These are phyloP conservation scores for Leishmania aethiopica DNA, from an alignment of 208 protist genomes.

Conservation along the genomic window DNA sequence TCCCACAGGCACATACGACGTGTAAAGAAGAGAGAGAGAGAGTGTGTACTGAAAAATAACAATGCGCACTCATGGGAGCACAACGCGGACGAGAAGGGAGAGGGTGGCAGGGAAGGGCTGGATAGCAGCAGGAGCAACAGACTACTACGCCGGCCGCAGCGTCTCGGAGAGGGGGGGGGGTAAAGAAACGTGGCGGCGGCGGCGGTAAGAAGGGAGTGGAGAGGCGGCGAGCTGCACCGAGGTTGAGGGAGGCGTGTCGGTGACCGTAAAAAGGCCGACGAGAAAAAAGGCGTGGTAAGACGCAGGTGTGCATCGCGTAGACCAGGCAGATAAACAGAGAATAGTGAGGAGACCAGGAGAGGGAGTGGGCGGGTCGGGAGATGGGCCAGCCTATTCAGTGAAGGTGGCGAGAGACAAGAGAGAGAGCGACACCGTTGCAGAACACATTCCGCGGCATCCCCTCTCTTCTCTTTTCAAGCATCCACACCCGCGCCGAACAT, in stretches of 20 bases:
- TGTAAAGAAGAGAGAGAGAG: background rate
- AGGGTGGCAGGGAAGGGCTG: no score
- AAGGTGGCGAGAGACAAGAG: background rate
- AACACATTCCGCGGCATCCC: background rate
- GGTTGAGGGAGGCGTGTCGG: background rate
- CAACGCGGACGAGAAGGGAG: no score
- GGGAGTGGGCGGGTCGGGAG: background rate
- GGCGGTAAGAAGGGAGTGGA: background rate
- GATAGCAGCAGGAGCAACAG: no score
- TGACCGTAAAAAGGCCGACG: background rate
- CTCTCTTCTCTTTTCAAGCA: background rate
- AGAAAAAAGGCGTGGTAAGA: background rate
- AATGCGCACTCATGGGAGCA: no score
- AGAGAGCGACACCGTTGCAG: background rate
- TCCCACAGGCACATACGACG: background rate
- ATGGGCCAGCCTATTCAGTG: background rate
- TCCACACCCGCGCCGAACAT: background rate
- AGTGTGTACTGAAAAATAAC: background rate
- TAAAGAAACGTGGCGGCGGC: background rate
- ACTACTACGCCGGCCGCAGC: no score
- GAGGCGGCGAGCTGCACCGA: background rate
- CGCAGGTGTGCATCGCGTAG: no score
- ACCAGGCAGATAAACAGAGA: no score
- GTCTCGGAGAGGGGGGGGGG: background rate
- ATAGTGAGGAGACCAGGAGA: background rate